Conservation (phyloP, 352 stramenopile species). For the Elongisporangium anandrum region DNA sequence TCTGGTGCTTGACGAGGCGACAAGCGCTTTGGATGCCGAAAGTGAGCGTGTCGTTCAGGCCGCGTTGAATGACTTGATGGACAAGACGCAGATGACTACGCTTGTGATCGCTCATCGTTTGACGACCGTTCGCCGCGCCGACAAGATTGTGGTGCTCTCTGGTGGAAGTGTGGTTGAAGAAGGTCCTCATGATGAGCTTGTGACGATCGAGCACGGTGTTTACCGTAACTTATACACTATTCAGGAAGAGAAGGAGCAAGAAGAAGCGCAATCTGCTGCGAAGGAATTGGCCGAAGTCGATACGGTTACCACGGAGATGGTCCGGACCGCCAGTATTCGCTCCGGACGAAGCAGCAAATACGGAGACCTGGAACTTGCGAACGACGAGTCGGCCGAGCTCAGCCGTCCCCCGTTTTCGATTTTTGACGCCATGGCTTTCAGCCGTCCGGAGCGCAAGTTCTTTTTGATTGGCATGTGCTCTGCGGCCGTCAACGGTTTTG, state of each 20-base stretch:
- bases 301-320: slow-evolving; percentile 64
- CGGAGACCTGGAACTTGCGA: neutral
- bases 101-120: slow-evolving; percentile 93
- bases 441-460: slow-evolving; percentile 29
- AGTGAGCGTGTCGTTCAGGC: slow-evolving; percentile 77
- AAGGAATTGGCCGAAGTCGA: slow-evolving; percentile 6
- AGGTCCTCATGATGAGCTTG: slow-evolving; percentile 34
- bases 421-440: slow-evolving; percentile 20
- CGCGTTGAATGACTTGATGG: slow-evolving; percentile 50
- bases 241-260: slow-evolving; percentile 13
- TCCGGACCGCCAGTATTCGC: neutral
- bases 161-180: slow-evolving; percentile 40
- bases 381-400: neutral
- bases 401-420: slow-evolving; percentile 16
- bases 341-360: neutral
- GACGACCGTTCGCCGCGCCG: slow-evolving; percentile 47
- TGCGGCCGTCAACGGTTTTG: slow-evolving; percentile 27
- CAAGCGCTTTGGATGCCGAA: slow-evolving; percentile 62
- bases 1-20: slow-evolving; percentile 87
- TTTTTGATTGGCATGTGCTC: slow-evolving; percentile 25
- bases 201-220: slow-evolving; percentile 49
- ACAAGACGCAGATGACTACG: slow-evolving; percentile 66
- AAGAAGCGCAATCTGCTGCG: slow-evolving; percentile 14
- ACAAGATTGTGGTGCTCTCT: slow-evolving; percentile 58
- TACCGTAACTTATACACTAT: slow-evolving; percentile 86